phyloP scores from a whole-genome alignment of 192 early-diverging fungal species.

The Piromyces sp. region DNA sequence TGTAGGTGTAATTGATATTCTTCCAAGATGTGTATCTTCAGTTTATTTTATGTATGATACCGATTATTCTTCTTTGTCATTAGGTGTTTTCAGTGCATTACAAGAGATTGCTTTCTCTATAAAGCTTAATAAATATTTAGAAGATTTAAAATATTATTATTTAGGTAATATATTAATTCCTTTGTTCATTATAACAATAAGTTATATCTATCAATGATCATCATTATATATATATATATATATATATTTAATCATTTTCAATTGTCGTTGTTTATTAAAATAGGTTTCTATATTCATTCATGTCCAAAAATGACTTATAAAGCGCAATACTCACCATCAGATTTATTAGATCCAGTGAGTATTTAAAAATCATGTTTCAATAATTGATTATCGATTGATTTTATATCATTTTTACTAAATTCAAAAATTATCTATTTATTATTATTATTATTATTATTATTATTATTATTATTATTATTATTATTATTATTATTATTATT shows the following conservation, averaged over 20 bases:
- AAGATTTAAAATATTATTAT: conserved; percentile 62
- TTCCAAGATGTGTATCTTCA: conserved; percentile 72
- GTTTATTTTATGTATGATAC: conserved; percentile 96
- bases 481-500: too few relatives aligned
- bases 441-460: too few relatives aligned
- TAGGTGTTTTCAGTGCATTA: conserved; percentile 76
- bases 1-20: conserved; percentile 80
- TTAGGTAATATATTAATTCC: conserved; percentile 41
- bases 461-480: too few relatives aligned
- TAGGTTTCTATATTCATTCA: conserved; percentile 78
- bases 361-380: too few relatives aligned
- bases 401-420: too few relatives aligned
- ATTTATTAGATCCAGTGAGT: conserved; percentile 52
- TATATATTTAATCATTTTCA: too few relatives aligned
- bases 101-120: conserved; percentile 56
- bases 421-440: too few relatives aligned
- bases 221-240: too few relatives aligned
- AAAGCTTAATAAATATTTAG: conserved; percentile 18
- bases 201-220: too few relatives aligned
- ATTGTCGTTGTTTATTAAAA: too few relatives aligned
- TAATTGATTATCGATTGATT: too few relatives aligned
- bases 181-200: too few relatives aligned
- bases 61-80: conserved; percentile 46
- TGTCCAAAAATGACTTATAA: conserved; percentile 94
- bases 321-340: conserved; percentile 66